Conservation (phyloP, 1,284 basidiomycete species). For the Malassezia restricta region DNA sequence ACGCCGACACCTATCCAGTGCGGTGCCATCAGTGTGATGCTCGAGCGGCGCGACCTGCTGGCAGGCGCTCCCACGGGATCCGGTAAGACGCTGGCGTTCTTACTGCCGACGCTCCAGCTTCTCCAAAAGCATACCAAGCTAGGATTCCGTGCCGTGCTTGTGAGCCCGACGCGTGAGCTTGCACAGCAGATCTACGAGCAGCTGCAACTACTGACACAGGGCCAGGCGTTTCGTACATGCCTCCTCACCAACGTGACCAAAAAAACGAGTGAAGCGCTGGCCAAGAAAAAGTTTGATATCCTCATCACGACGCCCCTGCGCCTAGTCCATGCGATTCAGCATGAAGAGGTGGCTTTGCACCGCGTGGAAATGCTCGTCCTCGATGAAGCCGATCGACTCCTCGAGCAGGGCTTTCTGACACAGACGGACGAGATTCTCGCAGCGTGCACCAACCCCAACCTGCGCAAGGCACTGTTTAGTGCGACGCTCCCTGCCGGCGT, state of each 20-base stretch:
- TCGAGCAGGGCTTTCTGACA: constrained; percentile 72
- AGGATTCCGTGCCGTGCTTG: constrained; percentile 35
- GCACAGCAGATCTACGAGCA: constrained; percentile 42
- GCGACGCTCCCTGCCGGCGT: constrained; percentile 81
- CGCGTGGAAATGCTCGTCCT: constrained; percentile 34
- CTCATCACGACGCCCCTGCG: constrained; percentile 42
- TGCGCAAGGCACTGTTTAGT: constrained; percentile 84
- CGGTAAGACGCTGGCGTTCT: constrained; percentile 41
- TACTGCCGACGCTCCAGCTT: constrained; percentile 34
- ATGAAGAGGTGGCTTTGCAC: constrained; percentile 30
- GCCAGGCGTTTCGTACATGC: constrained; percentile 27
- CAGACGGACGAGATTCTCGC: constrained; percentile 80
- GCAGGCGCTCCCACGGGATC: constrained; percentile 41
- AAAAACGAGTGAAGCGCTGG: constrained; percentile 9
- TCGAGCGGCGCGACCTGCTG: constrained; percentile 34
- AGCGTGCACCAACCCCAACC: constrained; percentile 59
- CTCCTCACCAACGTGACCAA: constrained; percentile 26
- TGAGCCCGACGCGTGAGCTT: constrained; percentile 40
- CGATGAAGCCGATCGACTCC: constrained; percentile 50
- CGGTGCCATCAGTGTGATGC: constrained; percentile 45
- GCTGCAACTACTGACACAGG: constrained; percentile 21
- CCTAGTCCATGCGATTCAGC: constrained; percentile 37
- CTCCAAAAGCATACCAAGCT: constrained; percentile 20
- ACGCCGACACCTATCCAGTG: constrained; percentile 46
- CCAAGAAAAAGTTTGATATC: constrained; percentile 26